Base-by-base conservation (phyloP, 164 flowering plant genomes). In the Kalanchoe fedtschenkoi region DNA sequence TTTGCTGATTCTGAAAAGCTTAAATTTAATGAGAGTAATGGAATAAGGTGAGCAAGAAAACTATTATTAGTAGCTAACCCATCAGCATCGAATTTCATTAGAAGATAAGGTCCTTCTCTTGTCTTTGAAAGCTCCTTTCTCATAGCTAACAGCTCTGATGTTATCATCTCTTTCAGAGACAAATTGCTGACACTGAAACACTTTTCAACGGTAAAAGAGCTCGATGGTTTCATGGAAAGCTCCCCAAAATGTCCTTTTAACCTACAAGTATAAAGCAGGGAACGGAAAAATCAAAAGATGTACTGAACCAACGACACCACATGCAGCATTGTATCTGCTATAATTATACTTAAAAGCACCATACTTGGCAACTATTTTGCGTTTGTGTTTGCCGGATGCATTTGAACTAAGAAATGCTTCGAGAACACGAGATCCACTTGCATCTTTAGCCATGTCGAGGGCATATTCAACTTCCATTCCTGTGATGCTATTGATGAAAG, bases 201-300 rank as follows among this genome's bases (percentile, higher is more conserved):
- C 76, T 83, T 89, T 26, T 88, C 96, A 66, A 93, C 80, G 0
- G 86, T 83, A 74, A 81, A 93, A 17, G 95, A 81, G 70, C 96
- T 86, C 16, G 91, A 85, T 42, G 83, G 72, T 47, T 70, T 76
- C 83, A 85, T 61, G 32, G 96, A 71, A 63, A 89, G 88, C 77
- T 81, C 97, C 67, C 89, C 92, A 75, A 86, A 93, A 77, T 85
- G 85, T 60, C 86, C 90, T 17, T 63, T 71, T 46, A 89, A 76
- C 81, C 98, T 92, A 63, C 56, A 74, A 41, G 69, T 17, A 51
- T 19, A 33, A 10, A 22, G 13, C 57, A 6, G 19, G 37, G 34
- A 19, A 39, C 17, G 56, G 34, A 10, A 70, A 30, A 14, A 46
- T 51, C 6, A 64, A 24, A 34, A 35, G 22, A 44, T 19, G 24